Base-by-base conservation (phyloP, 176 grass and related monocot species). In the Thalia dealbata region DNA sequence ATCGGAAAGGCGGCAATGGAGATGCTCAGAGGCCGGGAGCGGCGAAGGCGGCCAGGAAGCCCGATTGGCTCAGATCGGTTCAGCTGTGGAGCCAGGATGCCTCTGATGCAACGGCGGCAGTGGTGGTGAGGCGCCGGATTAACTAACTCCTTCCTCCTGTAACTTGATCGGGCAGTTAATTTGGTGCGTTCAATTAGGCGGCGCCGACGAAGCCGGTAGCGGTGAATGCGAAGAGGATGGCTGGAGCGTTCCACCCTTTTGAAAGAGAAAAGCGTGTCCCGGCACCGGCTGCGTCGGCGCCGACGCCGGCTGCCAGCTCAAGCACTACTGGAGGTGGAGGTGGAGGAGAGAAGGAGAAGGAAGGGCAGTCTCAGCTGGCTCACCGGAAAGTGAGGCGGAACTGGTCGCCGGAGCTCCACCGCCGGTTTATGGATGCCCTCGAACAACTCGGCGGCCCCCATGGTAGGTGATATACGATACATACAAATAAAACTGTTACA, bases 341-440 rank as follows among this genome's bases (percentile, higher is more conserved):
- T 82, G 71, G 60, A n/a, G 60, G 23, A 10, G 80, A 85, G 21
- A 76, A 81, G 41, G 78, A 82, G 23, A 80, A 92, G 65, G 84
- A 76, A 0, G 79, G 76, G 6, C 22, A 41, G 48, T 82, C 81
- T 52, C 73, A 78, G 32, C 32, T 38, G 66, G 22, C 54, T 52
- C 35, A 75, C 74, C 75, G 87, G 61, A 97, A 97, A 81, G 30
- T 66, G 48, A 83, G 93, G 9, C 87, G 89, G 30, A 90, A 89
- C 78, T 97, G 89, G 93, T 91, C 83, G 14, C 87, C 84, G 46
- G 92, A 92, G 80, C 92, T 96, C 74, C 92, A 92, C 78, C 84
- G 82, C 74, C 76, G 81, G 29, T 96, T 96, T 78, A 59, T 90
- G 15, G 78, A 90, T 15, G 86, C 82, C 6, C 78, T 96, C 70